phyloP scores from a whole-genome alignment of 2,329 filamentous ascomycete genomes.

The Xylariaceae sp. region DNA sequence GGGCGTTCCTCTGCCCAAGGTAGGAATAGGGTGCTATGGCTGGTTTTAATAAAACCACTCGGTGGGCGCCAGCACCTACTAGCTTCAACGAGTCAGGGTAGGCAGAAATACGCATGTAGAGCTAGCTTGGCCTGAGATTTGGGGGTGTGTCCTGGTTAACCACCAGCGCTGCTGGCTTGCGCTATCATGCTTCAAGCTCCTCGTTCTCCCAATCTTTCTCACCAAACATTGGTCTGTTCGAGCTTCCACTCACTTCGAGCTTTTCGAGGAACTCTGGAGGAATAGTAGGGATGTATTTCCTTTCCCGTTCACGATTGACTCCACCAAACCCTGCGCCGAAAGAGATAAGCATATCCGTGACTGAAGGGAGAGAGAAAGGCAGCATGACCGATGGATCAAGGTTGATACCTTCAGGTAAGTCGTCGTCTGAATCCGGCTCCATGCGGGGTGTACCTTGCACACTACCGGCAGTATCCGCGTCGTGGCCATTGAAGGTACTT shows the following conservation, averaged over 20 bases:
- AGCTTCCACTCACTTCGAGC: slow-evolving; percentile 68
- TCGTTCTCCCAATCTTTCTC: slow-evolving; percentile 74
- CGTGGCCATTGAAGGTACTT: slow-evolving; percentile 51
- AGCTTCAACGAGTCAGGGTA: slow-evolving; percentile 18
- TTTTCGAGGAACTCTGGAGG: slow-evolving; percentile 92
- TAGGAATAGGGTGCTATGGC: slow-evolving; percentile 30
- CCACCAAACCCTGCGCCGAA: slow-evolving; percentile 96
- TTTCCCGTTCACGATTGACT: slow-evolving; percentile 85
- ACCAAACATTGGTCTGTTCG: slow-evolving; percentile 63
- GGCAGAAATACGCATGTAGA: slow-evolving; percentile 18
- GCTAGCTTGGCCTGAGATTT: slow-evolving; percentile 26
- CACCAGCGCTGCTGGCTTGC: slow-evolving; percentile 12
- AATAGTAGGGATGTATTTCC: slow-evolving; percentile 95
- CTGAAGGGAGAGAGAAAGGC: slow-evolving; percentile 93
- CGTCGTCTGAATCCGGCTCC: slow-evolving; percentile 67
- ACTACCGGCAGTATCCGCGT: slow-evolving; percentile 51
- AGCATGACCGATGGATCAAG: slow-evolving; percentile 91
- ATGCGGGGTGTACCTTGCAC: slow-evolving; percentile 50
- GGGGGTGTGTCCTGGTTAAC: slow-evolving; percentile 24
- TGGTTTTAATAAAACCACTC: slow-evolving; percentile 19
- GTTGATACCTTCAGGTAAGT: slow-evolving; percentile 76
- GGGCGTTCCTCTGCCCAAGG: not conserved
- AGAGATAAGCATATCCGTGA: slow-evolving; percentile 95
- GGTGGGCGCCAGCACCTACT: slow-evolving; percentile 29
- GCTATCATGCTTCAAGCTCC: slow-evolving; percentile 51